A percentile compares a stretch with the other conserved stretches of the same genome.
phyloP scores from a whole-genome alignment of 352 stramenopile species.

The Pseudoperonospora humuli region DNA sequence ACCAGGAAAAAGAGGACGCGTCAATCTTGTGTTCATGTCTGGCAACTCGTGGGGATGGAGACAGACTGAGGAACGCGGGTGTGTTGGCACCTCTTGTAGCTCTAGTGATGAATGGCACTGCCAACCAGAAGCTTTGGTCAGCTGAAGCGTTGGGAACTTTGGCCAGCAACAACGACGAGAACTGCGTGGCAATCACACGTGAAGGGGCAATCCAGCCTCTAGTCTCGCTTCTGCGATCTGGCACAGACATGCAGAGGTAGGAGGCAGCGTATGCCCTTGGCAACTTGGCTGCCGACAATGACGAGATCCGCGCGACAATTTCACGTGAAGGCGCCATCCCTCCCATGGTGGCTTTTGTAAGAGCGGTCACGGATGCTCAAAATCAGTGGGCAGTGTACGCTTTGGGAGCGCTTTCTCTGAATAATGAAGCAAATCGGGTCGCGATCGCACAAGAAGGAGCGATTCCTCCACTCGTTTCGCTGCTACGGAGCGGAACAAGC shows the following conservation, averaged over 20 bases:
- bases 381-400: constrained; percentile 20
- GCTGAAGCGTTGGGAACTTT: constrained; percentile 13
- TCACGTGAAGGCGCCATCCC: constrained; percentile 13
- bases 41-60: constrained; percentile 11
- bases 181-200: constrained; percentile 10
- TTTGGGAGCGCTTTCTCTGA: constrained; percentile 6
- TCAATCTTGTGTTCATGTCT: constrained; percentile 11
- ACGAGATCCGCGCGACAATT: constrained; percentile 3
- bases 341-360: constrained; percentile 15
- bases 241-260: constrained; percentile 17
- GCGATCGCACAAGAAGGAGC: constrained; percentile 16
- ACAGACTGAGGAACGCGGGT: constrained; percentile 8
- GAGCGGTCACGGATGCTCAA: constrained; percentile 12
- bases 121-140: constrained; percentile 17
- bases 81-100: constrained; percentile 6
- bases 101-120: constrained; percentile 6
- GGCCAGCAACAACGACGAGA: constrained; percentile 12
- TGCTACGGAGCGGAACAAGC: constrained; percentile 3
- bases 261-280: constrained; percentile 12
- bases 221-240: constrained; percentile 7
- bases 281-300: constrained; percentile 9
- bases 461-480: constrained; percentile 6
- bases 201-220: constrained; percentile 10
- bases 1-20: constrained; percentile 14
- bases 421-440: constrained; percentile 13